Conservation (phyloP, 2,329 filamentous ascomycete genomes). For the Metarhizium rileyi region DNA sequence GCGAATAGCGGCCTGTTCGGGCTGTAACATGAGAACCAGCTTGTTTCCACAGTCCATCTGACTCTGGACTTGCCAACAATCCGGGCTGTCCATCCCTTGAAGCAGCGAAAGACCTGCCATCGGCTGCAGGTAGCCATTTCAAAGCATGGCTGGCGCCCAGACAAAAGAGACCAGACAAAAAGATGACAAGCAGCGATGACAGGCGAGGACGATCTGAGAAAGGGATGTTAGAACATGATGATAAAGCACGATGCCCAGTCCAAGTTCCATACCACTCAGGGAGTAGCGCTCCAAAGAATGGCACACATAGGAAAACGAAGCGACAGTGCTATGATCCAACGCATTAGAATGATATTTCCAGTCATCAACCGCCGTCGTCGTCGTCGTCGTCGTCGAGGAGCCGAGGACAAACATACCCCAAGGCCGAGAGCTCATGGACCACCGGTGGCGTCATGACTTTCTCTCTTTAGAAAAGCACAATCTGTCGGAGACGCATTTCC, state of each 20-base stretch:
- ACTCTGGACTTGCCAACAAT: constrained; percentile 10
- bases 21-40: constrained; percentile 28
- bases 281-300: constrained; percentile 37
- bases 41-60: constrained; percentile 21
- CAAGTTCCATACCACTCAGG: constrained; percentile 31
- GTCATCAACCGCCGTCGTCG: constrained; percentile 2
- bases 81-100: constrained; percentile 10
- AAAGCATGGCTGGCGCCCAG: constrained; percentile 32
- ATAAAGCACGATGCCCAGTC: neutral
- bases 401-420: constrained; percentile 6
- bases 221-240: constrained; percentile 5
- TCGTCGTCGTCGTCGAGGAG: too few species aligned
- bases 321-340: constrained; percentile 27
- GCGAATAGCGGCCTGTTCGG: constrained; percentile 36
- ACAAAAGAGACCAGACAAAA: constrained; percentile 33
- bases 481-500: neutral
- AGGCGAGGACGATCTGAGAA: constrained; percentile 37
- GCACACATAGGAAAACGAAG: constrained; percentile 39
- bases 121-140: constrained; percentile 35
- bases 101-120: constrained; percentile 33
- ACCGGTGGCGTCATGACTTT: constrained; percentile 8
- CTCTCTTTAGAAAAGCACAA: neutral
- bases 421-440: constrained; percentile 7
- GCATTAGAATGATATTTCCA: neutral
- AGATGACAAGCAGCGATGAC: constrained; percentile 36